Evolutionary conservation across 352 stramenopile genomes (phyloP).

Genomic region (Halophytophthora batemanensis): DNA sequence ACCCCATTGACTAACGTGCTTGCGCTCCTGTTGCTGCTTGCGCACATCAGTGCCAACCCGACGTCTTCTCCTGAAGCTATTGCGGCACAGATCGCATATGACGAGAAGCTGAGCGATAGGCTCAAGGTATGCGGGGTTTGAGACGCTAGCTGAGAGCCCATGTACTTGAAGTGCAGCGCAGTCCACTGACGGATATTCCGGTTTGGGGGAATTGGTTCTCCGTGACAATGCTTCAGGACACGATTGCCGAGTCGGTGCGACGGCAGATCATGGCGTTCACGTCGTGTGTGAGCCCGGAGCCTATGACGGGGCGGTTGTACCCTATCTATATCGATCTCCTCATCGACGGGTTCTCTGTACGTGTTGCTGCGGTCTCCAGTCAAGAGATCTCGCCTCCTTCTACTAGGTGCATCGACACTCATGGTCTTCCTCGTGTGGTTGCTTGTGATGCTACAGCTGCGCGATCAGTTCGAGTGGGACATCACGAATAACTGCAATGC

Average conservation of each 20-base stretch:
- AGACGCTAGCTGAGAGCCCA: not conserved
- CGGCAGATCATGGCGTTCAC: constrained; percentile 65
- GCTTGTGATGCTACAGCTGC: constrained; percentile 31
- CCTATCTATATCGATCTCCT: constrained; percentile 75
- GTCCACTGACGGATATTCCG: not conserved
- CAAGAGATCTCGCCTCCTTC: not conserved
- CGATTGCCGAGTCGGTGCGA: constrained; percentile 69
- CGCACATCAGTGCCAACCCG: constrained; percentile 18
- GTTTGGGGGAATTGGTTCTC: not conserved
- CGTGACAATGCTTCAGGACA: constrained; percentile 24
- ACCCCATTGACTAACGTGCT: not conserved
- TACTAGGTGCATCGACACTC: not conserved
- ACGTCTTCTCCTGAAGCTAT: constrained; percentile 47
- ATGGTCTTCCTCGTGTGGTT: not conserved
- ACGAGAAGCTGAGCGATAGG: constrained; percentile 53
- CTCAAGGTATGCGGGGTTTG: constrained; percentile 29
- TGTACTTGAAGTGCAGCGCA: not conserved
- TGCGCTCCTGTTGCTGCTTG: not conserved
- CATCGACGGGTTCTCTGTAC: constrained; percentile 57
- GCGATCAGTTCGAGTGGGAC: constrained; percentile 82
- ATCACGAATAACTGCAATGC: constrained; percentile 49
- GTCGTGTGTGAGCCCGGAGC: constrained; percentile 28
- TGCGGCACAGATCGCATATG: constrained; percentile 51
- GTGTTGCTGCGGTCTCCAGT: constrained; percentile 10
- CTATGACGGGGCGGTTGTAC: constrained; percentile 32